Evolutionary conservation across 2,329 filamentous ascomycete species (phyloP).

Genomic region (Phoma sp.): DNA sequence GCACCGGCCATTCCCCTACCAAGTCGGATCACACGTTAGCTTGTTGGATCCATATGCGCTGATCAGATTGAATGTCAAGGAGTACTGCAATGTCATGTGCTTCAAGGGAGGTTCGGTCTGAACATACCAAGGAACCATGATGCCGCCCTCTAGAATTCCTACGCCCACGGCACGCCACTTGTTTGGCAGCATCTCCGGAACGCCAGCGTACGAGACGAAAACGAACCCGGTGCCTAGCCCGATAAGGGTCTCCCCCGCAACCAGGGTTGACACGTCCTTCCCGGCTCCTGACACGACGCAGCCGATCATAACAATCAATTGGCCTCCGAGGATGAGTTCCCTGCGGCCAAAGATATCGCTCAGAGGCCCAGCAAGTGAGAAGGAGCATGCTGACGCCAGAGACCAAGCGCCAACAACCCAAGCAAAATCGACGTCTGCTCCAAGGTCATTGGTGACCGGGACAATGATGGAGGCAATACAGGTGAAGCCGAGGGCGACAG

Average conservation of each 20-base stretch:
- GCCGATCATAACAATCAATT: not conserved
- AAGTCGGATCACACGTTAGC: not conserved
- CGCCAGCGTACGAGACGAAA: constrained; percentile 2
- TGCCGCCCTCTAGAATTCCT: constrained; percentile 1
- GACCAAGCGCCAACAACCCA: constrained; percentile 4
- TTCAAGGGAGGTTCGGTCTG: not conserved
- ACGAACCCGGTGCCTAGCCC: not conserved
- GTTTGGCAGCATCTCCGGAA: constrained; percentile 1
- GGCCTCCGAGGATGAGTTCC: not conserved
- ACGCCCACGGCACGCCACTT: constrained; percentile 1
- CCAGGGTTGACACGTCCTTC: not conserved
- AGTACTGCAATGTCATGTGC: not conserved
- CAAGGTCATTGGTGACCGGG: constrained; percentile 1
- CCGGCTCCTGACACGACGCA: constrained; percentile 1
- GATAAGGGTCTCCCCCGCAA: not conserved
- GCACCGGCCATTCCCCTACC: not conserved
- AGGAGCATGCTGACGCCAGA: constrained; percentile 2
- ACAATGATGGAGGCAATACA: constrained; percentile 2
- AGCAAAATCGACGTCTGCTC: not conserved
- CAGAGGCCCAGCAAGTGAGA: constrained; percentile 3
- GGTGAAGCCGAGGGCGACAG: constrained; percentile 1
- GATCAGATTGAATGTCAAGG: too few species aligned
- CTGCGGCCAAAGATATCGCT: constrained; percentile 2
- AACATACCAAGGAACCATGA: constrained; percentile 3
- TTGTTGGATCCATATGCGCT: not conserved